A percentile compares a stretch with the other conserved stretches of the same genome.
Evolutionary conservation across 768 basidiomycete species (phyloP).

Genomic region (Leccinum longicurvipes): DNA sequence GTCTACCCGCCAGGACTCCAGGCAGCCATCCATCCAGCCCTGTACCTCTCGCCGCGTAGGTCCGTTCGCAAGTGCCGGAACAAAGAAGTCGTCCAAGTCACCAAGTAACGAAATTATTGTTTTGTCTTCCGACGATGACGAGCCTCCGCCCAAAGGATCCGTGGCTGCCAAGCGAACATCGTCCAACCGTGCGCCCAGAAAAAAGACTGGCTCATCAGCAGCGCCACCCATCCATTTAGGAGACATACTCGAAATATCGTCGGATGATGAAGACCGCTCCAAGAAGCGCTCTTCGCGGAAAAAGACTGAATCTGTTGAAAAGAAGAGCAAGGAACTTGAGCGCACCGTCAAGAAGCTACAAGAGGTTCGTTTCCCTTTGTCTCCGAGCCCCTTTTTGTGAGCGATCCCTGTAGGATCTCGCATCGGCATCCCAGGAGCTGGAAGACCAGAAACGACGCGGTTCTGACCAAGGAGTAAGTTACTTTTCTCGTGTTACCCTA

Average conservation of each 20-base stretch:
- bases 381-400: neutral
- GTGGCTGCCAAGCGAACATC: slow-evolving; percentile 9
- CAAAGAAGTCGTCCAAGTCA: slow-evolving; percentile 15
- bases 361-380: slow-evolving; percentile 34
- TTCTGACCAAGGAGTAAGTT: slow-evolving; percentile 8
- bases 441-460: slow-evolving; percentile 21
- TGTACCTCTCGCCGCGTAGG: slow-evolving; percentile 9
- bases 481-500: neutral
- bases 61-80: slow-evolving; percentile 2
- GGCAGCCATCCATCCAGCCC: neutral
- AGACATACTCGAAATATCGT: slow-evolving; percentile 56
- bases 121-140: slow-evolving; percentile 34
- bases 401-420: slow-evolving; percentile 16
- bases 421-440: slow-evolving; percentile 13
- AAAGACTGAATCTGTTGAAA: slow-evolving; percentile 15
- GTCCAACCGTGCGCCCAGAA: slow-evolving; percentile 7
- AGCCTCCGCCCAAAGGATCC: slow-evolving; percentile 19
- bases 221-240: slow-evolving; percentile 10
- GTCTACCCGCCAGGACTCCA: slow-evolving; percentile 18
- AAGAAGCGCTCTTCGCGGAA: slow-evolving; percentile 12
- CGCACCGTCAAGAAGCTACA: slow-evolving; percentile 41
- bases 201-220: slow-evolving; percentile 18
- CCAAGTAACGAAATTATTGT: slow-evolving; percentile 29
- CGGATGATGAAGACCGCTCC: slow-evolving; percentile 45
- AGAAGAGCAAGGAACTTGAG: slow-evolving; percentile 27